A percentile compares a stretch with the other conserved stretches of the same genome.
phyloP scores from a whole-genome alignment of 495 filamentous ascomycete species.

The Trichoderma orchidacearum region DNA sequence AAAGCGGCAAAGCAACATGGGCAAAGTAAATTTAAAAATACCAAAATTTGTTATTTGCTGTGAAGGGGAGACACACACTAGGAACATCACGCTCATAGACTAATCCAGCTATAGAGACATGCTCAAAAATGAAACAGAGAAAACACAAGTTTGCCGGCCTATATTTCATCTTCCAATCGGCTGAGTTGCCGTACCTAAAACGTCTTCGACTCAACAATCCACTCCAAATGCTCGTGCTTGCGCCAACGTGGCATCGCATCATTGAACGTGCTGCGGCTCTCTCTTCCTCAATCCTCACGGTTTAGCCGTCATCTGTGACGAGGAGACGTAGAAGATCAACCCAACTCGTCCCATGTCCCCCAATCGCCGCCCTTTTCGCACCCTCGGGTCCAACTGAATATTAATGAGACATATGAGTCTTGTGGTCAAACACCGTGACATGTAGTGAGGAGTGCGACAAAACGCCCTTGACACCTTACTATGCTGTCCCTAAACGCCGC shows the following conservation, averaged over 20 bases:
- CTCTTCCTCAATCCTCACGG: background rate
- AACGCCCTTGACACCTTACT: slow-evolving; percentile 37
- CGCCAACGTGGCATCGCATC: background rate
- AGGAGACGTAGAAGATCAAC: background rate
- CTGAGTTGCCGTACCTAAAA: background rate
- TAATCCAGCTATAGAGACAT: background rate
- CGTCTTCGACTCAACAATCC: background rate
- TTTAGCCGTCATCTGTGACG: background rate
- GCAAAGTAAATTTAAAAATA: background rate
- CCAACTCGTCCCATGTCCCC: background rate
- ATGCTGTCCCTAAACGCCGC: slow-evolving; percentile 27
- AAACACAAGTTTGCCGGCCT: background rate
- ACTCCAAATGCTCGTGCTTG: background rate
- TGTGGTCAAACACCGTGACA: background rate
- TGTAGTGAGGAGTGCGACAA: slow-evolving; percentile 3
- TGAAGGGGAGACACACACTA: background rate
- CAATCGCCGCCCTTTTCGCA: background rate
- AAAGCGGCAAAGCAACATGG: no score
- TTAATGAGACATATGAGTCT: background rate
- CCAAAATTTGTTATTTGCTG: background rate
- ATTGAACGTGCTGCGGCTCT: background rate
- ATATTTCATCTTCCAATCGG: background rate
- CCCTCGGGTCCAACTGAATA: background rate
- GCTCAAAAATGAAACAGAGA: background rate
- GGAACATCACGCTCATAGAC: background rate